These are phyloP conservation scores for Nadsonia commutata DNA, from an alignment of 1,139 yeast species.

Conservation along the genomic window DNA sequence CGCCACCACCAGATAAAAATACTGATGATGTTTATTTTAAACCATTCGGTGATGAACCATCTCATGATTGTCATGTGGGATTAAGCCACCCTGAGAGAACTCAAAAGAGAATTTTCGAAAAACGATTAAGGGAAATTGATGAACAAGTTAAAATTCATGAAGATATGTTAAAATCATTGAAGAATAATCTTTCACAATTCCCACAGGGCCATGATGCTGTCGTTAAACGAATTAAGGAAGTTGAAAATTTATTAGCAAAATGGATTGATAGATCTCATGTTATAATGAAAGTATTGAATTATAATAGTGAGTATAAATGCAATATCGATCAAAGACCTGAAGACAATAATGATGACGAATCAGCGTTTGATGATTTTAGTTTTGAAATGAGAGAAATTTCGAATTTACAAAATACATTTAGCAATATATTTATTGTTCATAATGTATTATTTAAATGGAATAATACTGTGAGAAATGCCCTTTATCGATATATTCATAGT, in stretches of 20 bases:
- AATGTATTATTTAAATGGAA: constrained; percentile 72
- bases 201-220: constrained; percentile 14
- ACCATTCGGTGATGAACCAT: constrained; percentile 56
- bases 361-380: background rate
- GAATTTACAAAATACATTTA: constrained; percentile 29
- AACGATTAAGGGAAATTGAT: constrained; percentile 28
- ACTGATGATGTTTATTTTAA: constrained; percentile 28
- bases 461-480: constrained; percentile 44
- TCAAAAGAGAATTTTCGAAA: constrained; percentile 19
- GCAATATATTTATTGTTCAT: constrained; percentile 68
- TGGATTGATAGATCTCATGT: constrained; percentile 19
- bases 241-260: constrained; percentile 24
- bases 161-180: constrained; percentile 23
- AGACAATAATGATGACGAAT: background rate
- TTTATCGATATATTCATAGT: constrained; percentile 48
- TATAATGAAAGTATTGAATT: background rate
- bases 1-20: too few relatives aligned
- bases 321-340: too few relatives aligned
- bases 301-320: background rate
- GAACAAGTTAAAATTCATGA: constrained; percentile 29
- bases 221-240: constrained; percentile 16
- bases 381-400: constrained; percentile 4
- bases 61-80: constrained; percentile 59
- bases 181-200: constrained; percentile 14
- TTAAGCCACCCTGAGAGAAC: constrained; percentile 19